phyloP scores from a whole-genome alignment of 2,329 filamentous ascomycete genomes.

The Diaporthe longicolla region DNA sequence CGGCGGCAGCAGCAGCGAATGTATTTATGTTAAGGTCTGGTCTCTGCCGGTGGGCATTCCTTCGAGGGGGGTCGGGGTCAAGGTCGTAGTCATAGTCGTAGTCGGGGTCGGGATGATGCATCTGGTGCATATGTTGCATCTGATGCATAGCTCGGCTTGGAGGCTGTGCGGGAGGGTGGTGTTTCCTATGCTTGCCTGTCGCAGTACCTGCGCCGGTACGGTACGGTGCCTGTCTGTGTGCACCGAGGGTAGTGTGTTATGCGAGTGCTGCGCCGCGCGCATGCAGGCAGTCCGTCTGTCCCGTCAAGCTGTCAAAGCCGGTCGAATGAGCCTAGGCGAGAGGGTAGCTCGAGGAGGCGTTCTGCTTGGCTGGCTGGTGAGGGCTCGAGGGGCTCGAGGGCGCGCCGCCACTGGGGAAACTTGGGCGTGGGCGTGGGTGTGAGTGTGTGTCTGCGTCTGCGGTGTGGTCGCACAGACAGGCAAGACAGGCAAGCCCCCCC shows the following conservation, averaged over 20 bases:
- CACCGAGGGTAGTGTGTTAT: background rate
- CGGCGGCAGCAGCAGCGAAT: conserved; percentile 17
- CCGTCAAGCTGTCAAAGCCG: background rate
- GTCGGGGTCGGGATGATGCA: conserved; percentile 28
- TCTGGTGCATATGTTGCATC: conserved; percentile 34
- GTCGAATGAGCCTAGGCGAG: background rate
- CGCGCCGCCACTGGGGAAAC: background rate
- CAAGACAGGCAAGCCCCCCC: conserved; percentile 1
- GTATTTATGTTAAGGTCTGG: conserved; percentile 57
- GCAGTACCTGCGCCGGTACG: background rate
- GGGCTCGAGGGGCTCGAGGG: conserved; percentile 18
- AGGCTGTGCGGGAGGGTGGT: background rate
- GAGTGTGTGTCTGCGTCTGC: background rate
- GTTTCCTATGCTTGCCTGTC: background rate
- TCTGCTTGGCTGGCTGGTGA: background rate
- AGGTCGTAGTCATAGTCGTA: conserved; percentile 19
- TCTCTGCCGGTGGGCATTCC: conserved; percentile 48
- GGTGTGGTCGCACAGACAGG: background rate
- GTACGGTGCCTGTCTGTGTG: background rate
- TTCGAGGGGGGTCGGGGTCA: conserved; percentile 29
- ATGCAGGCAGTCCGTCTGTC: background rate
- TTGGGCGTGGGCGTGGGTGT: background rate
- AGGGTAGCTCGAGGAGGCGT: background rate
- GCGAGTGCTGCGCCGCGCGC: conserved; percentile 11
- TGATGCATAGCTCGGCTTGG: conserved; percentile 22